Evolutionary conservation across 2,329 filamentous ascomycete species (phyloP).

Genomic region (Neocucurbitaria cava): DNA sequence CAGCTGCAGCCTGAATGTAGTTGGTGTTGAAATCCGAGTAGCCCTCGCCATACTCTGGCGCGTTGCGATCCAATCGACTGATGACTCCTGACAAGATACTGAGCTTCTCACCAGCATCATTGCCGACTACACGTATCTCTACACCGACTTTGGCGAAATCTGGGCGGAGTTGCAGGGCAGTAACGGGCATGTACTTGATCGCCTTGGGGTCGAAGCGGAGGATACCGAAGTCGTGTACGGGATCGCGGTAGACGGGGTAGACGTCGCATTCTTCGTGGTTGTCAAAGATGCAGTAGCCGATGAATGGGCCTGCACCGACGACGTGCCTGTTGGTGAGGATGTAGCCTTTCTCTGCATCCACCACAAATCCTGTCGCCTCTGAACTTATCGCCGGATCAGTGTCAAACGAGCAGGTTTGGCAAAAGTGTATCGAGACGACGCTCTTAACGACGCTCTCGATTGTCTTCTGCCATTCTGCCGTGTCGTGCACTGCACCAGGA

Average conservation of each 20-base stretch:
- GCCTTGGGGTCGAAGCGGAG: constrained; percentile 93
- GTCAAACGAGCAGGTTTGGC: constrained; percentile 96
- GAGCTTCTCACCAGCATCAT: constrained; percentile 97
- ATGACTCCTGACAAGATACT: constrained; percentile 98
- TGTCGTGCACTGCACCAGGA: constrained; percentile 63
- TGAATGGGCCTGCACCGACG: constrained; percentile 93
- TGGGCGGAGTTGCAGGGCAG: constrained; percentile 79
- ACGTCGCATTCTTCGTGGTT: constrained; percentile 98
- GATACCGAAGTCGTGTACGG: constrained; percentile 98
- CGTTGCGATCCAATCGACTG: constrained; percentile 92
- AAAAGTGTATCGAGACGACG: constrained; percentile 98
- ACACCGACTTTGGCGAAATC: constrained; percentile 87
- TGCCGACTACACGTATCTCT: constrained; percentile 96
- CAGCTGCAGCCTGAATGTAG: constrained; percentile 97
- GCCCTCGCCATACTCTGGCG: constrained; percentile 91
- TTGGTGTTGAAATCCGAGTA: constrained; percentile 97
- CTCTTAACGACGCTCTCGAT: constrained; percentile 94
- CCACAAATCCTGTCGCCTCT: constrained; percentile 96
- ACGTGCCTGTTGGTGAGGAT: constrained; percentile 74
- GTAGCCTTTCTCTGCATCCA: constrained; percentile 87
- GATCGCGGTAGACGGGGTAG: constrained; percentile 95
- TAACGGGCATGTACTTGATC: constrained; percentile 96
- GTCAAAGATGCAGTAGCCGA: constrained; percentile 98
- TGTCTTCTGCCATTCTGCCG: constrained; percentile 91
- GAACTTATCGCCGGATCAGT: constrained; percentile 94